Conservation (phyloP, 1,284 basidiomycete species). For the Cutaneotrichosporon daszewskae region DNA sequence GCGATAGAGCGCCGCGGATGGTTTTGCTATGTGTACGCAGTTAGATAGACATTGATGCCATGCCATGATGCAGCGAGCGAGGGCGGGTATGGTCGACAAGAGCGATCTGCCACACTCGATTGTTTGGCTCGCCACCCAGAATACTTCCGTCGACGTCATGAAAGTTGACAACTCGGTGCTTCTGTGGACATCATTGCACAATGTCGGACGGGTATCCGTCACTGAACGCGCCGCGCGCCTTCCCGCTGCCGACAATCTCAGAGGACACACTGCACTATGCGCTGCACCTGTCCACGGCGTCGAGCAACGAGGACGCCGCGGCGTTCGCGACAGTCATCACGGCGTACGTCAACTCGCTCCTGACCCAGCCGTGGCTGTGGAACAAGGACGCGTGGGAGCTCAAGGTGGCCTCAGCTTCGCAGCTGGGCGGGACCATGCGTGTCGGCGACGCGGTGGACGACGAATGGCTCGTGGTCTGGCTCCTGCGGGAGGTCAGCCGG, state of each 20-base stretch:
- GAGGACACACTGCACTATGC: constrained; percentile 76
- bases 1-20: too few relatives aligned
- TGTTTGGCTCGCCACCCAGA: neutral
- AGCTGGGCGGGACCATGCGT: constrained; percentile 68
- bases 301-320: constrained; percentile 54
- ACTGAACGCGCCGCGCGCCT: constrained; percentile 27
- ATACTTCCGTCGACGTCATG: neutral
- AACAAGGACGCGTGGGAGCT: constrained; percentile 81
- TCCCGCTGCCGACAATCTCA: constrained; percentile 55
- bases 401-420: constrained; percentile 57
- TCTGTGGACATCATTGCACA: constrained; percentile 7
- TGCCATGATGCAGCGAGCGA: neutral
- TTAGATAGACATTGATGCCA: neutral
- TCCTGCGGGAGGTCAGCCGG: constrained; percentile 66
- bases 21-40: too few relatives aligned
- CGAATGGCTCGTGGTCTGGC: constrained; percentile 90
- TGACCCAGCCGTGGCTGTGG: constrained; percentile 68
- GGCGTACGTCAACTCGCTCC: constrained; percentile 55
- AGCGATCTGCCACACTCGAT: too few relatives aligned
- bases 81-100: neutral
- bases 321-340: constrained; percentile 66
- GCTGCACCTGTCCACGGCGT: constrained; percentile 54
- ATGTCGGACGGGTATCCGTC: constrained; percentile 44
- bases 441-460: constrained; percentile 92
- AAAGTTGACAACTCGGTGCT: too few relatives aligned